Base-by-base conservation (phyloP, 352 stramenopile genomes). In the Globisporangium alternatum region DNA sequence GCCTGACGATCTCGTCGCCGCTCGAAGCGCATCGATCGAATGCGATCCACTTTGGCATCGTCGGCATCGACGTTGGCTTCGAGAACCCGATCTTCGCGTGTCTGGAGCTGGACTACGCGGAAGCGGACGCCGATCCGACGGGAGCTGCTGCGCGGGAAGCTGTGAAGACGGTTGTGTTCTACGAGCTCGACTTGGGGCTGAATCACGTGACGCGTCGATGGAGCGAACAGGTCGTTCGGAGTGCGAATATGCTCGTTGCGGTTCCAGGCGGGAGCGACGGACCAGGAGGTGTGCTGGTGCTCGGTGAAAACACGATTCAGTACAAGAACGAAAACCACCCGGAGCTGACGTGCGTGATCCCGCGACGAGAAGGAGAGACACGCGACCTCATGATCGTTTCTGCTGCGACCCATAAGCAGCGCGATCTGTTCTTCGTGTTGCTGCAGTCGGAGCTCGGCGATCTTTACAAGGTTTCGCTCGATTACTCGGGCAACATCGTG, bases 1-100 rank as follows among this genome's bases (percentile, higher is more conserved):
- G 90, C 1, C 73, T 99, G 13, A 99, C 97, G 19, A 99, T 99
- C 67, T 98, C 97, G 48, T 98, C 89, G 64, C 98, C 98, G 17
- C 76, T 99, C n/a, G 97, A 99, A 73, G 98, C 98, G 25, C 97
- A 99, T 82, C 97, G 98, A 56, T 92, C 88, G 15, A 76, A 97
- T 51, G 97, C 95, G 17, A 91, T 99, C 33, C 91, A 97, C 22
- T 98, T 99, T 64, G 84, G 82, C 43, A 81, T 97, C 0, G 93
- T 98, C 21, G 98, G 96, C 6, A 68, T 99, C 2, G 97, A 99
- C 69, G 98, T 99, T 15, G 97, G 97, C 41, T 99, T 98, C 72
- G 97, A 99, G 63, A 99, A 99, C 80, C 98, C 98, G 10, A 98
- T 99, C 53, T 99, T 99, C 75, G 98, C 97, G 12, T 91, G 71